Evolutionary conservation across 345 rosid species (phyloP).

Genomic region (Nasturtium officinale): DNA sequence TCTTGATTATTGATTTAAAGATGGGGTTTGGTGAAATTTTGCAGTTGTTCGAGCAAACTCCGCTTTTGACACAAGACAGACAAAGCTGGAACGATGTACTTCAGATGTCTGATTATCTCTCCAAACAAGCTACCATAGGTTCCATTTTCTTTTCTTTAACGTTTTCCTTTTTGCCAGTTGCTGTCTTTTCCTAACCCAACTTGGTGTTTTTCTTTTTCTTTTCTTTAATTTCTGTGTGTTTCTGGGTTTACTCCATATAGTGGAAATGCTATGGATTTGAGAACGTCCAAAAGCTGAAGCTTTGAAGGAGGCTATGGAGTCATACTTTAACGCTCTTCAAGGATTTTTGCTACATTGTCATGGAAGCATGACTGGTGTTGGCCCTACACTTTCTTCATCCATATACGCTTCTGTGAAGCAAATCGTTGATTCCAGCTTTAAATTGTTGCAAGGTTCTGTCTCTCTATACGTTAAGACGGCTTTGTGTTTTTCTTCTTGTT

Average conservation of each 20-base stretch:
- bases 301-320: constrained; percentile 62
- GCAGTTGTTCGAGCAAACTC: constrained; percentile 58
- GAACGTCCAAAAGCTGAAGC: constrained; percentile 59
- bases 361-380: constrained; percentile 71
- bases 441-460: constrained; percentile 65
- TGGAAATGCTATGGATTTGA: constrained; percentile 87
- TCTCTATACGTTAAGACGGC: constrained; percentile 52
- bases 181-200: neutral
- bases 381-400: constrained; percentile 67
- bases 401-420: constrained; percentile 62
- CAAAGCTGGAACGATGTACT: constrained; percentile 68
- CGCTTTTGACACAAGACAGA: constrained; percentile 51
- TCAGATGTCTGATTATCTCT: constrained; percentile 69
- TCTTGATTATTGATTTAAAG: neutral
- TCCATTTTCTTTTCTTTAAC: constrained; percentile 25
- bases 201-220: neutral
- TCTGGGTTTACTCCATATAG: constrained; percentile 30
- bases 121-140: constrained; percentile 84
- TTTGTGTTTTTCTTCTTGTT: neutral
- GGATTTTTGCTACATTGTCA: constrained; percentile 73
- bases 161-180: neutral
- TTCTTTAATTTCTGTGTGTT: neutral
- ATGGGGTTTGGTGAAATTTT: neutral
- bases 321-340: constrained; percentile 67
- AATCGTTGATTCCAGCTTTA: constrained; percentile 73